A percentile compares a stretch with the other conserved stretches of the same genome.
Conservation (phyloP, 2,329 filamentous ascomycete species). For the Chrysoporthe austroafricana region DNA sequence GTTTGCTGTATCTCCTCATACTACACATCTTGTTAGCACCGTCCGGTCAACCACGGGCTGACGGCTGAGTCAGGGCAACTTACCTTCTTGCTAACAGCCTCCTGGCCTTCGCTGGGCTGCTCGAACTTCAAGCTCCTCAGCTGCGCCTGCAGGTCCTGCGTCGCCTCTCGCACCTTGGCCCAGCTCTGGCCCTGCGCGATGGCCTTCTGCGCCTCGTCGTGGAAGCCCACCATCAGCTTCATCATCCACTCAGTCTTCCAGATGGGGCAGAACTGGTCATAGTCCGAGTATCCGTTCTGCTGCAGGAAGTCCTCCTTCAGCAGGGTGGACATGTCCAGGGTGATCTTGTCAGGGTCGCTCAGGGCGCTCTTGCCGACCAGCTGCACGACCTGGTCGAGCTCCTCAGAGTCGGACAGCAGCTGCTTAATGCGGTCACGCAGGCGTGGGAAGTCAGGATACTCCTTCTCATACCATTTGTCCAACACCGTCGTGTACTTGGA, state of each 20-base stretch:
- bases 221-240: slow-evolving; percentile 98
- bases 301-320: slow-evolving; percentile 99
- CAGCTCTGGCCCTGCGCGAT: slow-evolving; percentile 89
- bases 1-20: slow-evolving; percentile 90
- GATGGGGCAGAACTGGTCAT: slow-evolving; percentile 98
- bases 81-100: slow-evolving; percentile 82
- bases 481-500: slow-evolving; percentile 91
- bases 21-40: slow-evolving; percentile 54
- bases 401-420: slow-evolving; percentile 91
- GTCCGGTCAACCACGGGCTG: background rate
- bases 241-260: slow-evolving; percentile 99
- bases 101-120: slow-evolving; percentile 82
- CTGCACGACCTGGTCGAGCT: slow-evolving; percentile 98
- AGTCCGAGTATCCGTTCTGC: slow-evolving; percentile 98
- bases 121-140: slow-evolving; percentile 97
- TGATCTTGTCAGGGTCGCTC: slow-evolving; percentile 98
- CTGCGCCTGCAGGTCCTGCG: slow-evolving; percentile 80
- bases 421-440: slow-evolving; percentile 93
- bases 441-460: slow-evolving; percentile 91
- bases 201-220: slow-evolving; percentile 96
- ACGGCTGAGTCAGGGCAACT: slow-evolving; percentile 33
- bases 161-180: slow-evolving; percentile 91
- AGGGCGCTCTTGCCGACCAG: slow-evolving; percentile 96
- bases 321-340: slow-evolving; percentile 85
- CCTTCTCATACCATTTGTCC: slow-evolving; percentile 92